Base-by-base conservation (phyloP, 2,329 filamentous ascomycete genomes). In the Diaporthe capsici region DNA sequence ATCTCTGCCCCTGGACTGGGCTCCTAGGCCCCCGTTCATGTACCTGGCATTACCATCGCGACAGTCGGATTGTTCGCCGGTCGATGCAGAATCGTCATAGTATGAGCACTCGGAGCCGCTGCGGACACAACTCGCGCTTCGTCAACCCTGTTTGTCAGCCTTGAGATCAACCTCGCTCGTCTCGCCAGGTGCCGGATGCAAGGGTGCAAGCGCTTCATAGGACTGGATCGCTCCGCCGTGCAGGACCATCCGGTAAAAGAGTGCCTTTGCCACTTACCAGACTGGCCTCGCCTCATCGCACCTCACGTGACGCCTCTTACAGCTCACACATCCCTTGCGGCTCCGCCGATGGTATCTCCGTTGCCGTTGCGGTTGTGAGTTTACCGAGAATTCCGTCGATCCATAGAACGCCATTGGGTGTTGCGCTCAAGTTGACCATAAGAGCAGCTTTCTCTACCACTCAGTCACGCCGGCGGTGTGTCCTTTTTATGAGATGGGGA, bases 231-330 rank as follows among this genome's bases (percentile, higher is more conserved):
- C 10, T 17, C 31, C 49, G 47, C 49, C 51, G 17, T 42, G 34
- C 60, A 4, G 49, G 25, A n/a, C 31, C 2, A 25, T 13, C 9
- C 58, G 34, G 37, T 10, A 7, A 8, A 8, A n/a, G 44, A 15
- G 9, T 25, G 17, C 20, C 31, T 13, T 4, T 28, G 25, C 47
- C 37, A 83, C 85, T 79, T 84, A 87, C 86, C 86, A 87, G 57
- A 87, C 81, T 55, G 86, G 86, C 77, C 82, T 85, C 76, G 82
- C 82, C 78, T 88, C 86, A 75, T 87, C 85, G 80, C 86, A 87
- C 71, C 86, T 84, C 70, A 87, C 86, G 77, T 87, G 86, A 77
- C 86, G 84, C 72, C 80, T 80, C 79, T 85, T 86, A 81, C 83
- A 84, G 34, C 78, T 80, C 72, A 81, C 78, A 68, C 84, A 85